Percentiles rank a stretch among this genome's conserved stretches.
These are phyloP conservation scores for Tylopilus vinaceipallidus DNA, from an alignment of 768 basidiomycete species.

Conservation along the genomic window DNA sequence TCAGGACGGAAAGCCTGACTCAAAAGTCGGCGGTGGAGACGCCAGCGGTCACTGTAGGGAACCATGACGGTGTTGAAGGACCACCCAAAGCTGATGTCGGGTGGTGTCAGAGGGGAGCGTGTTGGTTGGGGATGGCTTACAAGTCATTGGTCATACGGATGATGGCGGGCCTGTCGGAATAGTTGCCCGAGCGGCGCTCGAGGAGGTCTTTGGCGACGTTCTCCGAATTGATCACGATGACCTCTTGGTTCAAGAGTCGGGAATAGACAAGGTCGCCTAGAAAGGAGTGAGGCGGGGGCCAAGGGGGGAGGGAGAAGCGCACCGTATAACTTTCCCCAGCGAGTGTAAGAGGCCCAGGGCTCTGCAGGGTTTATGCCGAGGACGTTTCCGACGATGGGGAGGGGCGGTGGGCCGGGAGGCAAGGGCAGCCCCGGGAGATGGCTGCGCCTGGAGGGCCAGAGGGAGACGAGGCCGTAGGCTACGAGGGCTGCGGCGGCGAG, in stretches of 20 bases:
- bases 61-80: slow-evolving; percentile 28
- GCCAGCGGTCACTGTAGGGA: slow-evolving; percentile 29
- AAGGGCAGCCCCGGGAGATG: slow-evolving; percentile 21
- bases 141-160: slow-evolving; percentile 30
- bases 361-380: slow-evolving; percentile 24
- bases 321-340: slow-evolving; percentile 34
- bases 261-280: slow-evolving; percentile 39
- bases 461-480: slow-evolving; percentile 2
- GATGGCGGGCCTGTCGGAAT: slow-evolving; percentile 41
- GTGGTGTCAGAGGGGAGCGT: neutral
- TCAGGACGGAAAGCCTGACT: slow-evolving; percentile 27
- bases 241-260: slow-evolving; percentile 34
- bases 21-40: slow-evolving; percentile 28
- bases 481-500: slow-evolving; percentile 8
- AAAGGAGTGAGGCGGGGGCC: neutral
- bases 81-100: slow-evolving; percentile 26
- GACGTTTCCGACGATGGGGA: slow-evolving; percentile 35
- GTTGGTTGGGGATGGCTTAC: slow-evolving; percentile 8
- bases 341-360: slow-evolving; percentile 34
- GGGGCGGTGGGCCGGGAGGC: slow-evolving; percentile 52
- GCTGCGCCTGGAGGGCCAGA: slow-evolving; percentile 9
- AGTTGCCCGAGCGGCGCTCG: slow-evolving; percentile 43
- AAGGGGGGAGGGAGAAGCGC: slow-evolving; percentile 4
- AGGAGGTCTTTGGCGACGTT: slow-evolving; percentile 41
- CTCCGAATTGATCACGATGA: slow-evolving; percentile 41